Evolutionary conservation across 805 yeast genomes (phyloP).

Genomic region (Candida verbasci): DNA sequence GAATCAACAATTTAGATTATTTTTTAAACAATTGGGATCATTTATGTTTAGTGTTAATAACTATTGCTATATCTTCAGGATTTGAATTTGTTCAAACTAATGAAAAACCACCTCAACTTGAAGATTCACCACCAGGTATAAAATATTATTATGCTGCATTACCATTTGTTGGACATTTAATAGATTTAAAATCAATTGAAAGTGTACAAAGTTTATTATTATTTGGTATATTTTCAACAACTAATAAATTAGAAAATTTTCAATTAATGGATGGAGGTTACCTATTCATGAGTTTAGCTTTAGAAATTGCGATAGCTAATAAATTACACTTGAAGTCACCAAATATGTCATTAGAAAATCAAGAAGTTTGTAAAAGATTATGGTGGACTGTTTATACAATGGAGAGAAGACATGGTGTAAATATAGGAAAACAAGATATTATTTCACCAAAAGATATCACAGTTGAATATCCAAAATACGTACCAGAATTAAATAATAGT

Average conservation of each 20-base stretch:
- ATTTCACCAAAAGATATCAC: constrained; percentile 11
- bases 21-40: constrained; percentile 11
- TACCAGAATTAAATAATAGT: constrained; percentile 8
- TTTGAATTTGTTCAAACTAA: constrained; percentile 12
- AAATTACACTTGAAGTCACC: constrained; percentile 10
- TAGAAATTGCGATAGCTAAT: constrained; percentile 13
- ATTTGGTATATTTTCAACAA: constrained; percentile 15
- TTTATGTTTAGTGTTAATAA: constrained; percentile 8
- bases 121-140: constrained; percentile 14
- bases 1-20: constrained; percentile 7
- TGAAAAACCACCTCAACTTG: constrained; percentile 3
- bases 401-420: constrained; percentile 13
- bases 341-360: constrained; percentile 3
- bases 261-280: constrained; percentile 14
- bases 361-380: constrained; percentile 10
- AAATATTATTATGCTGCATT: constrained; percentile 11
- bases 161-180: constrained; percentile 13
- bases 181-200: constrained; percentile 12
- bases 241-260: constrained; percentile 14
- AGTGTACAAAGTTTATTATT: constrained; percentile 12
- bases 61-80: constrained; percentile 13
- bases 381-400: constrained; percentile 15
- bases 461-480: constrained; percentile 10
- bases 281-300: constrained; percentile 11
- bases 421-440: constrained; percentile 11